Conservation (phyloP, 2,329 filamentous ascomycete genomes). For the Colletotrichum tropicicola region DNA sequence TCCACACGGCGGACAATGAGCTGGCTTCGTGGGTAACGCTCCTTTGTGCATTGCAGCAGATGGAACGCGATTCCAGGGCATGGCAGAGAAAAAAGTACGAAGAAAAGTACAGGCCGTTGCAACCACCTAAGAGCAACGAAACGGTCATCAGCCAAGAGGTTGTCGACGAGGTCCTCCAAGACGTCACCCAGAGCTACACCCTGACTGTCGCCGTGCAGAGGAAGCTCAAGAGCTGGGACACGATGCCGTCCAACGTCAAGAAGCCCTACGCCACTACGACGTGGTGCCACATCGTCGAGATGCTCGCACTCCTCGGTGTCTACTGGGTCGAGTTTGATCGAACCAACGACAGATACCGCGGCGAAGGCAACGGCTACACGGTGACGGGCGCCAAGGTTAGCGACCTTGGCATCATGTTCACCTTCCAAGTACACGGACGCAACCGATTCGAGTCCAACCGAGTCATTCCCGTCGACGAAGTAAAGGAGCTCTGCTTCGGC, state of each 20-base stretch:
- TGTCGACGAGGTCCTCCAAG: neutral
- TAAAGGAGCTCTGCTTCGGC: conserved; percentile 66
- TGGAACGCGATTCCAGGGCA: conserved; percentile 56
- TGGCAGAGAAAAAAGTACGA: conserved; percentile 53
- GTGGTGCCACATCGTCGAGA: conserved; percentile 64
- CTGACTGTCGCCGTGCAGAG: conserved; percentile 57
- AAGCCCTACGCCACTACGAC: conserved; percentile 63
- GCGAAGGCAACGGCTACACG: conserved; percentile 64
- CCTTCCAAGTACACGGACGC: conserved; percentile 59
- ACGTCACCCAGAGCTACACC: conserved; percentile 43
- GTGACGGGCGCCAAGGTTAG: conserved; percentile 54
- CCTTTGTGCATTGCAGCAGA: conserved; percentile 57
- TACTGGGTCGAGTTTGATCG: conserved; percentile 69
- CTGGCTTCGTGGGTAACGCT: conserved; percentile 63
- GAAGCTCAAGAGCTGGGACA: conserved; percentile 59
- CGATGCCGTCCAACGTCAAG: conserved; percentile 56
- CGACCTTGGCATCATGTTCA: conserved; percentile 64
- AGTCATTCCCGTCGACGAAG: conserved; percentile 60
- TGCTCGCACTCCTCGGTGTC: conserved; percentile 62
- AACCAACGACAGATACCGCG: conserved; percentile 58
- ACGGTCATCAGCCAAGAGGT: neutral
- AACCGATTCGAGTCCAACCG: conserved; percentile 58
- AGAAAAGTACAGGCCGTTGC: neutral
- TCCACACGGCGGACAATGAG: conserved; percentile 66
- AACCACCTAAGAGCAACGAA: conserved; percentile 6